A percentile compares a stretch with the other conserved stretches of the same genome.
phyloP scores from a whole-genome alignment of 2,329 filamentous ascomycete genomes.

The Lecanosticta acicola region DNA sequence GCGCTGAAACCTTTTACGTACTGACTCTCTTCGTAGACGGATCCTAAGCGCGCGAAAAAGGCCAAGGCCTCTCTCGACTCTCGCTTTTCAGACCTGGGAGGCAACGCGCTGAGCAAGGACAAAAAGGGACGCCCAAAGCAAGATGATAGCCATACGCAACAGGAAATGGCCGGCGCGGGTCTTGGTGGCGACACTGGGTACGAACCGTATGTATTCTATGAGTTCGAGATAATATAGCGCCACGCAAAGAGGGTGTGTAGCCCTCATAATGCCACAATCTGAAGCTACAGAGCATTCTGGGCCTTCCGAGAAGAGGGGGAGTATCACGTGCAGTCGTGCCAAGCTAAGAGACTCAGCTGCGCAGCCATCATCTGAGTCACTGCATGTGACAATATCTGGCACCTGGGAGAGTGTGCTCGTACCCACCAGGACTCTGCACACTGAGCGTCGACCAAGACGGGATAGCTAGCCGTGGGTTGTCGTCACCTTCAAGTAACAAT shows the following conservation, averaged over 20 bases:
- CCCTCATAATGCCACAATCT: neutral
- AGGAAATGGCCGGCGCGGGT: conserved; percentile 75
- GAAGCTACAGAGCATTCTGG: too few species aligned
- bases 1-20: neutral
- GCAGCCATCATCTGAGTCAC: too few species aligned
- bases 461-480: too few species aligned
- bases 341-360: too few species aligned
- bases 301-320: too few species aligned
- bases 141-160: conserved; percentile 73
- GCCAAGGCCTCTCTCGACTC: conserved; percentile 62
- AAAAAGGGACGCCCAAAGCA: conserved; percentile 89
- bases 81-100: conserved; percentile 84
- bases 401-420: too few species aligned
- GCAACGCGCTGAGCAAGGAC: conserved; percentile 88
- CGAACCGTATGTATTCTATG: conserved; percentile 94
- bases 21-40: conserved; percentile 55
- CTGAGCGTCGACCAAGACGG: too few species aligned
- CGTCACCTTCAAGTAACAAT: too few species aligned
- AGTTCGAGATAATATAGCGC: conserved; percentile 66
- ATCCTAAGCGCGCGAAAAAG: conserved; percentile 74
- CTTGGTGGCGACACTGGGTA: conserved; percentile 73
- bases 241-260: neutral
- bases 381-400: too few species aligned
- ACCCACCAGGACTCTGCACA: too few species aligned
- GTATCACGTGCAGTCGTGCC: too few species aligned